Percentiles rank a stretch among this genome's conserved stretches.
Conservation (phyloP, 1,284 basidiomycete genomes). For the Cutaneotrichosporon cyanovorans region DNA sequence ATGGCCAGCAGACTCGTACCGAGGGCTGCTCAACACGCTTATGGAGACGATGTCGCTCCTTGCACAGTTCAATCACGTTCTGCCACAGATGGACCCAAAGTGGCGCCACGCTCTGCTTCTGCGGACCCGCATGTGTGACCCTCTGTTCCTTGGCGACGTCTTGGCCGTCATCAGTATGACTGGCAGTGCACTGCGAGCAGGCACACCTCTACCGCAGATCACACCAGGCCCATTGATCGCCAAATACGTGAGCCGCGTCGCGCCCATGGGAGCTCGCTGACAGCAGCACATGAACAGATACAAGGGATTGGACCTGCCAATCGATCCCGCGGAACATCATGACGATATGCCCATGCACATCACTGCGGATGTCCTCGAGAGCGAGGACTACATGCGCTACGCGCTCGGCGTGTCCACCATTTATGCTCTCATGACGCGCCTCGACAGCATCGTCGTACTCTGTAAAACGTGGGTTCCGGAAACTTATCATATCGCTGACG, state of each 20-base stretch:
- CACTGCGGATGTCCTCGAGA: slow-evolving; percentile 40
- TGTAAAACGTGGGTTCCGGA: slow-evolving; percentile 35
- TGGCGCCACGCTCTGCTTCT: slow-evolving; percentile 70
- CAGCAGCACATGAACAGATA: slow-evolving; percentile 28
- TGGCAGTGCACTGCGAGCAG: slow-evolving; percentile 59
- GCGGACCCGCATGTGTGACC: slow-evolving; percentile 66
- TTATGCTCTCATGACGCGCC: slow-evolving; percentile 38
- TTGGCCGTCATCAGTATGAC: slow-evolving; percentile 63
- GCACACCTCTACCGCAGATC: slow-evolving; percentile 71
- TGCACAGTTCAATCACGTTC: slow-evolving; percentile 43
- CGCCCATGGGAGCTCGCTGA: not conserved
- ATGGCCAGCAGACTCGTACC: slow-evolving; percentile 43
- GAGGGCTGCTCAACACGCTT: slow-evolving; percentile 36
- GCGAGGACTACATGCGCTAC: slow-evolving; percentile 42
- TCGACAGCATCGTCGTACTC: slow-evolving; percentile 38
- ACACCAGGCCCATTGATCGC: slow-evolving; percentile 74
- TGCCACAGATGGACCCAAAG: slow-evolving; percentile 37
- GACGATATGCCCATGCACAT: slow-evolving; percentile 38
- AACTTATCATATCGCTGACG: not conserved
- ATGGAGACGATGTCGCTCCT: slow-evolving; percentile 40
- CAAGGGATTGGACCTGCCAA: slow-evolving; percentile 33
- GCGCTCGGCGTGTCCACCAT: slow-evolving; percentile 41
- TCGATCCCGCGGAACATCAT: slow-evolving; percentile 28
- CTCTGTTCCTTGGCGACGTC: slow-evolving; percentile 74
- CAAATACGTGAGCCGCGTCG: slow-evolving; percentile 53